Percentiles rank a stretch among this genome's conserved stretches.
These are phyloP conservation scores for Termitomyces sp. DNA, from an alignment of 768 basidiomycete genomes.

Conservation along the genomic window DNA sequence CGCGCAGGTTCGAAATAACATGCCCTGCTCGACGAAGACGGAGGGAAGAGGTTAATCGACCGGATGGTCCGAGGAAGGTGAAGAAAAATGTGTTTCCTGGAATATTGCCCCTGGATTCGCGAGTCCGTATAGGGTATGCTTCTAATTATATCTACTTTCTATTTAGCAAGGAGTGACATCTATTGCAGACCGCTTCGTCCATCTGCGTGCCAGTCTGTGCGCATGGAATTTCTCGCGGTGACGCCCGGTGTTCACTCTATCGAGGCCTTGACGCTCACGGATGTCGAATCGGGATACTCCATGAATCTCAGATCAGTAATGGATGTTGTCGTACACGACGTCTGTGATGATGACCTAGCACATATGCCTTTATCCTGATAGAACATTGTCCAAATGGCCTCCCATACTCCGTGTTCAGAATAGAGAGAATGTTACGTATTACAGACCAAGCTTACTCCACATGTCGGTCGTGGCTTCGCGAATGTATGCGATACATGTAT, in stretches of 20 bases:
- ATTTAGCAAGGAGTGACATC: background rate
- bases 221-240: conserved; percentile 80
- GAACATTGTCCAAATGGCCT: background rate
- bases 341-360: conserved; percentile 18
- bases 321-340: conserved; percentile 71
- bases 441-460: too few species aligned
- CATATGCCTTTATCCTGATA: background rate
- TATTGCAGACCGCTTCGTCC: conserved; percentile 67
- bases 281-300: too few species aligned
- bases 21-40: conserved; percentile 52
- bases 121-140: conserved; percentile 74
- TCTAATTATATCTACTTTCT: background rate
- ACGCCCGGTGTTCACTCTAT: conserved; percentile 76
- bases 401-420: too few species aligned
- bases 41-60: conserved; percentile 23
- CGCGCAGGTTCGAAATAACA: conserved; percentile 71
- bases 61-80: conserved; percentile 22
- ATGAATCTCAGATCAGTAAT: conserved; percentile 73
- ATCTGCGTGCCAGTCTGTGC: conserved; percentile 77
- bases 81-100: conserved; percentile 48
- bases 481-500: too few species aligned
- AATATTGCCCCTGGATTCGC: conserved; percentile 70
- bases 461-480: too few species aligned
- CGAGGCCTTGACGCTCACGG: conserved; percentile 59
- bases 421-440: too few species aligned